Evolutionary conservation across 306 rosid genomes (phyloP).

Genomic region (Gillenia trifoliata): DNA sequence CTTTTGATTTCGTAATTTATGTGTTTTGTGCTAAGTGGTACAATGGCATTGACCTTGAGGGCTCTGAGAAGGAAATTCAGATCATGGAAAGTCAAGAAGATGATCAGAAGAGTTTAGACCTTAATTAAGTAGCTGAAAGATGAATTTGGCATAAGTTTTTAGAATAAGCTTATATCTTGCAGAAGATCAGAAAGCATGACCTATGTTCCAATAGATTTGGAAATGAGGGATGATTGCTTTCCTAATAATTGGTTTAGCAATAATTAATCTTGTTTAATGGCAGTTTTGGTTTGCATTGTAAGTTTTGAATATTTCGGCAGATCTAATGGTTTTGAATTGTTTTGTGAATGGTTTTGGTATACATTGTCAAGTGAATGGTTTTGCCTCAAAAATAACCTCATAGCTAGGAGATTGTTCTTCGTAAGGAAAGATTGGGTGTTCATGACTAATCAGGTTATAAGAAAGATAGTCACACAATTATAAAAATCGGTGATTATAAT

Average conservation of each 20-base stretch:
- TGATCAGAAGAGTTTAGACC: not conserved
- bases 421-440: no score
- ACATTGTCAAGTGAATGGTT: not conserved
- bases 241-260: no score
- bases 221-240: slow-evolving; percentile 3
- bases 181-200: not conserved
- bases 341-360: no score
- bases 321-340: no score
- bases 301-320: not conserved
- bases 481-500: no score
- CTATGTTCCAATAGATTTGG: not conserved
- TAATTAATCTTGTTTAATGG: not conserved
- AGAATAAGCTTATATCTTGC: not conserved
- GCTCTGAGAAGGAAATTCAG: not conserved
- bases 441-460: no score
- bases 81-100: not conserved
- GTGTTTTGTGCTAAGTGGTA: slow-evolving; percentile 53
- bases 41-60: slow-evolving; percentile 27
- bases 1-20: slow-evolving; percentile 39
- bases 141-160: not conserved
- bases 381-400: no score
- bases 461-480: no score
- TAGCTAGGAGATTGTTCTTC: no score
- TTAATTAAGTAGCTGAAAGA: not conserved
- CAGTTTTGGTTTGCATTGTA: not conserved